A percentile compares a stretch with the other conserved stretches of the same genome.
Conservation (phyloP, 208 protist genomes). For the Trypanosoma mega region DNA sequence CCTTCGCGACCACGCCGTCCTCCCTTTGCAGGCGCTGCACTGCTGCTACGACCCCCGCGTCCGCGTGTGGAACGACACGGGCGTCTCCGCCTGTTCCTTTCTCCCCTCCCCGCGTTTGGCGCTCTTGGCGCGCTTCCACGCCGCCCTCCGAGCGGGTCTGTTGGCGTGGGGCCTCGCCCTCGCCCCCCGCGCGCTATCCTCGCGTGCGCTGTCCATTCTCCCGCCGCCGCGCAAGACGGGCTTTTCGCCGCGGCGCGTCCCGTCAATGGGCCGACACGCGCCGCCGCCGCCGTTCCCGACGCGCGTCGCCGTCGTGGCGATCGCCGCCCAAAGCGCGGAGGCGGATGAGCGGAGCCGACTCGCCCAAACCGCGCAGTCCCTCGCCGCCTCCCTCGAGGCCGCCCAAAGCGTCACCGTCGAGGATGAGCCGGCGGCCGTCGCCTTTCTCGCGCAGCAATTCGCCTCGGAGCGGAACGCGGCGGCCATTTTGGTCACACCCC, state of each 20-base stretch:
- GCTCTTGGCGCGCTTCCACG: constrained; percentile 45
- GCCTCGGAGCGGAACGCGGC: constrained; percentile 50
- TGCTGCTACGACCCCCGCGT: constrained; percentile 86
- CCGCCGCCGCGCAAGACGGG: constrained; percentile 32
- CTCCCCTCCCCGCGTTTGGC: constrained; percentile 61
- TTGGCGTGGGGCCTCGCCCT: constrained; percentile 69
- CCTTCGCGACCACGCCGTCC: constrained; percentile 45
- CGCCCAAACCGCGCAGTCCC: constrained; percentile 43
- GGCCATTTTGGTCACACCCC: constrained; percentile 59
- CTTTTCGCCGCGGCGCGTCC: too few relatives aligned
- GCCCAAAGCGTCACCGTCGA: constrained; percentile 33
- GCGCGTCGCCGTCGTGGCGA: constrained; percentile 55
- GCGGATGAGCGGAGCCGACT: constrained; percentile 40
- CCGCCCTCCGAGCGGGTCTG: constrained; percentile 39
- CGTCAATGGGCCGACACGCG: constrained; percentile 29
- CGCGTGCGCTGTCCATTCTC: constrained; percentile 59
- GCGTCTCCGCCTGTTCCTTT: constrained; percentile 60
- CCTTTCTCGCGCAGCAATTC: constrained; percentile 53
- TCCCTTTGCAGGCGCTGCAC: constrained; percentile 86
- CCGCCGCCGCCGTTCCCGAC: constrained; percentile 40
- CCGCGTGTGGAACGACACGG: constrained; percentile 65
- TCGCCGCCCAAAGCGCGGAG: constrained; percentile 42
- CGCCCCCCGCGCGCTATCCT: constrained; percentile 32
- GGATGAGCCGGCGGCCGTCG: constrained; percentile 57
- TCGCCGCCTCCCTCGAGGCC: constrained; percentile 60